These are phyloP conservation scores for Cylindrotheca closterium DNA, from an alignment of 108 stramenopile genomes.

Conservation along the genomic window DNA sequence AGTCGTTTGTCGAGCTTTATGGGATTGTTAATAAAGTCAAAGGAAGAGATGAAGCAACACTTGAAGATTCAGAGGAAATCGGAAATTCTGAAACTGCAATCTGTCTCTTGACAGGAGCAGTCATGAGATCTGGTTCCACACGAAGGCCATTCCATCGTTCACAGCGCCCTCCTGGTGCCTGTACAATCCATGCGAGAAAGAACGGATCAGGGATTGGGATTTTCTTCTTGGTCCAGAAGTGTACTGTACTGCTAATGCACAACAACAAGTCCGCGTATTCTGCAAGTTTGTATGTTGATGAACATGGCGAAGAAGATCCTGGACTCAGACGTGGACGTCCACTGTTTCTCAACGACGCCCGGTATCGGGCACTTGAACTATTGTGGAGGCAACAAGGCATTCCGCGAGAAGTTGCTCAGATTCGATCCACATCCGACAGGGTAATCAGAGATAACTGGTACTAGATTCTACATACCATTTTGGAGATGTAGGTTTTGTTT, in stretches of 20 bases:
- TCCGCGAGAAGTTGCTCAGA: constrained; percentile 87
- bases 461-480: too few relatives aligned
- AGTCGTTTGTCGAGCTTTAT: constrained; percentile 88
- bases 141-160: constrained; percentile 39
- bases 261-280: constrained; percentile 93
- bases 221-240: constrained; percentile 91
- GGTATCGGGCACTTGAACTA: constrained; percentile 73
- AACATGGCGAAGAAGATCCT: constrained; percentile 93
- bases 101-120: constrained; percentile 85
- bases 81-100: constrained; percentile 82
- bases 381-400: constrained; percentile 86
- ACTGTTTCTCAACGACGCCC: constrained; percentile 79
- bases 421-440: constrained; percentile 85
- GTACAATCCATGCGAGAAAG: constrained; percentile 83
- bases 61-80: constrained; percentile 65
- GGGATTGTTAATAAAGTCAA: constrained; percentile 81
- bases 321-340: constrained; percentile 83
- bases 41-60: constrained; percentile 53
- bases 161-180: constrained; percentile 71
- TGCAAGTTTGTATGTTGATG: constrained; percentile 88
- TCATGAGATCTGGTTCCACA: constrained; percentile 77
- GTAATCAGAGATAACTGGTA: constrained; percentile 94
- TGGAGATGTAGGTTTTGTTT: too few relatives aligned
- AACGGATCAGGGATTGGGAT: constrained; percentile 87
- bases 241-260: constrained; percentile 90